Evolutionary conservation across 495 filamentous ascomycete genomes (phyloP), one percentile per base, ranked within the genome.

Genomic region (Podospora bellae-mahoneyi): DNA sequence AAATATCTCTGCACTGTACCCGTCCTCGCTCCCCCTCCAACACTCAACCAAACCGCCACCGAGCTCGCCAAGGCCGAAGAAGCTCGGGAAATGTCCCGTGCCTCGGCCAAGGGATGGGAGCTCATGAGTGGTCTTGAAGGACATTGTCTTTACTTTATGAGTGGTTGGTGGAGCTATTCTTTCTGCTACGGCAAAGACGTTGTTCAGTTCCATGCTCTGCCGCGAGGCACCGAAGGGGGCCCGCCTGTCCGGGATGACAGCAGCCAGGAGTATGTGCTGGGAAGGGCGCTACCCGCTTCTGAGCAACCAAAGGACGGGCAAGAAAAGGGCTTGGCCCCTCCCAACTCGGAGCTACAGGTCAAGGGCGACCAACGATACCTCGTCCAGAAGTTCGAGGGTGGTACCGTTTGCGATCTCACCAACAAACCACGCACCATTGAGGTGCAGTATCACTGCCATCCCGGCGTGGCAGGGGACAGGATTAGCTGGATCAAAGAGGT

Each of bases 401-500:
- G 95, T 26, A 96, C 94, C 3, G 86, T 87, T 30, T 99, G 95
- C 78, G 95, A 98, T 77, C 79, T 98, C 55, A 98, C 95, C 0
- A 90, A 90, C n/a, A 88, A 89, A 48, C 87, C 90, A 65, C 86
- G 95, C 55, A 90, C 87, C 67, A 91, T 97, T 67, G 95, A 99
- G 72, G 87, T 99, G 9, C 80, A 93, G 81, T 99, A 94, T 76
- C 95, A 99, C 79, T 99, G 95, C 81, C 88, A 92, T 71, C 91
- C 94, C 1, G 88, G 91, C 69, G 71, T 81, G 15, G 87, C 84
- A 5, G 81, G 85, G 20, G 94, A 97, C 77, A 89, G 90, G 7
- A 97, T 98, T 69, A 91, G 89, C 59, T 93, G 91, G 86, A 96
- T 99, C 80, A 99, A 99, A 74, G 95, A 99, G 75, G 84, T 96